These are phyloP conservation scores for Neurospora sp. DNA, from an alignment of 495 filamentous ascomycete genomes.

Conservation along the genomic window DNA sequence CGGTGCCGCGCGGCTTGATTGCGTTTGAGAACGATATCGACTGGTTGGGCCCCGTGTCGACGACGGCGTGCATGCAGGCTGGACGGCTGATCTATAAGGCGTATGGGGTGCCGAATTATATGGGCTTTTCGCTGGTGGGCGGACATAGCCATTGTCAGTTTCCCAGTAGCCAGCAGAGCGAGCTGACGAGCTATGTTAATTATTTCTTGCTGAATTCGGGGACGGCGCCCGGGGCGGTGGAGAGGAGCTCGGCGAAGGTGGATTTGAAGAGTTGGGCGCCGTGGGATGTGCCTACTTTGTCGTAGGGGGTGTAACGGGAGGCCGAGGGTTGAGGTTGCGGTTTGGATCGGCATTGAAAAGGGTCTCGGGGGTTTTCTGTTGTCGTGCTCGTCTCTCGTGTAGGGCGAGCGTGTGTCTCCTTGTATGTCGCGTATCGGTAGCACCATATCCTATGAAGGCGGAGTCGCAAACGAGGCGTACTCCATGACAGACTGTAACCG, in stretches of 20 bases:
- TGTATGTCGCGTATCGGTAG: not conserved
- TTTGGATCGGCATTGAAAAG: not conserved
- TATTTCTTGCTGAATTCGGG: conserved; percentile 27
- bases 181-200: conserved; percentile 43
- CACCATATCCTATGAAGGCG: not conserved
- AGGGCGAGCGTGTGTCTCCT: not conserved
- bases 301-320: conserved; percentile 10
- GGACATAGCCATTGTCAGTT: conserved; percentile 47
- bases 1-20: conserved; percentile 37
- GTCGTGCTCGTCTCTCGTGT: not conserved
- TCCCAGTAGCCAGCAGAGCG: conserved; percentile 36
- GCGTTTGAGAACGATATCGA: conserved; percentile 47
- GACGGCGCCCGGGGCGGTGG: conserved; percentile 25
- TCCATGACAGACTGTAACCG: too few relatives aligned
- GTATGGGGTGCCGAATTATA: conserved; percentile 37
- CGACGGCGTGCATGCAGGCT: conserved; percentile 46
- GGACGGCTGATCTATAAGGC: conserved; percentile 42
- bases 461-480: not conserved
- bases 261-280: conserved; percentile 30
- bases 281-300: conserved; percentile 29
- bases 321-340: not conserved
- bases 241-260: conserved; percentile 30
- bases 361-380: not conserved
- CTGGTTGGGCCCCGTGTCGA: conserved; percentile 43
- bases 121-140: conserved; percentile 46